phyloP scores from a whole-genome alignment of 768 basidiomycete species.

The Paxillus involutus region DNA sequence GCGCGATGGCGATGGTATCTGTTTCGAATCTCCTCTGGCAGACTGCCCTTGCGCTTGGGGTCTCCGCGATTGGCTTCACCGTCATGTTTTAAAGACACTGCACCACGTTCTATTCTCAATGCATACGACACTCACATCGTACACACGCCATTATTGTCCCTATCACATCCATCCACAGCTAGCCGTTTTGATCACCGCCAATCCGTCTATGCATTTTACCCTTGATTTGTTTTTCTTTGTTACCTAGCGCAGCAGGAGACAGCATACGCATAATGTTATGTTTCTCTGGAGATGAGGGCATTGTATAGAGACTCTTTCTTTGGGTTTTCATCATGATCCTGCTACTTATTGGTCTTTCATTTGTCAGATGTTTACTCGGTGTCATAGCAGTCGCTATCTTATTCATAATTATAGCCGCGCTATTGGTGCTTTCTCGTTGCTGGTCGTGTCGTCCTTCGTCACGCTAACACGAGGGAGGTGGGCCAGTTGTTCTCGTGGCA shows the following conservation, averaged over 20 bases:
- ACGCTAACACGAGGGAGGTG: too few species aligned
- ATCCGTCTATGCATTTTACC: not conserved
- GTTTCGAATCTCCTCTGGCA: slow-evolving; percentile 10
- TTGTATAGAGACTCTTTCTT: not conserved
- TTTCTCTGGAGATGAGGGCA: not conserved
- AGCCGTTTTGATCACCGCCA: not conserved
- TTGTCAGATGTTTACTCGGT: not conserved
- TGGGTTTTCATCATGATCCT: not conserved
- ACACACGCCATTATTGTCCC: not conserved
- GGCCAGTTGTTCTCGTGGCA: not conserved
- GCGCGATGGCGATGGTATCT: slow-evolving; percentile 3
- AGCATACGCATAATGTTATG: not conserved
- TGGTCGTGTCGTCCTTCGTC: not conserved
- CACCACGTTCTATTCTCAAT: not conserved
- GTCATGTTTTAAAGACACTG: slow-evolving; percentile 13
- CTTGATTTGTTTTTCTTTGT: not conserved
- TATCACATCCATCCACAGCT: not conserved
- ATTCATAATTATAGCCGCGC: slow-evolving; percentile 3
- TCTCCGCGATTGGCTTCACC: slow-evolving; percentile 19
- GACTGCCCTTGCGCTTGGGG: slow-evolving; percentile 15
- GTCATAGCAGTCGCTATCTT: slow-evolving; percentile 8
- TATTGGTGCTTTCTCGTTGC: not conserved
- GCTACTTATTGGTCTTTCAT: not conserved
- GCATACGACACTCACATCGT: not conserved
- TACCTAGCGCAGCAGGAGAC: not conserved